These are phyloP conservation scores for Hypericum perforatum DNA, from an alignment of 345 rosid species.

Conservation along the genomic window DNA sequence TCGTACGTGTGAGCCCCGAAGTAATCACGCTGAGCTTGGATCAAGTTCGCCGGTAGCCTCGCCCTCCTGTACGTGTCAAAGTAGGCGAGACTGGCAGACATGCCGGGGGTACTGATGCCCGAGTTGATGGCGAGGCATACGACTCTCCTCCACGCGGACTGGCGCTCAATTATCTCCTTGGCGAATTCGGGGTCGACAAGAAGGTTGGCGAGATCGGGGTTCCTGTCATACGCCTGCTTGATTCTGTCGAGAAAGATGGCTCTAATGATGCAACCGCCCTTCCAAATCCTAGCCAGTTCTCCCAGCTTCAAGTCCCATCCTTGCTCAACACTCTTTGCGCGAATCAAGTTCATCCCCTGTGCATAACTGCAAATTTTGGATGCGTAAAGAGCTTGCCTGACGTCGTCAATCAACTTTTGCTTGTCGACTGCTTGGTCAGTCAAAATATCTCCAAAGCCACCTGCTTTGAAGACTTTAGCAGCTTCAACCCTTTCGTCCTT, in stretches of 20 bases:
- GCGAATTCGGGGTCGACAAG: constrained; percentile 96
- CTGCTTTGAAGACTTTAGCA: constrained; percentile 66
- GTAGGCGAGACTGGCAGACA: constrained; percentile 94
- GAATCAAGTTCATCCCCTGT: constrained; percentile 94
- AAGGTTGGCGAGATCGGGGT: constrained; percentile 74
- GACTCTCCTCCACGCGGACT: constrained; percentile 92
- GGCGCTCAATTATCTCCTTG: constrained; percentile 80
- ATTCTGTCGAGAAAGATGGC: constrained; percentile 89
- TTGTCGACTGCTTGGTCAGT: constrained; percentile 64
- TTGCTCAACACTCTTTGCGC: constrained; percentile 78
- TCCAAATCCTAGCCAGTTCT: constrained; percentile 97
- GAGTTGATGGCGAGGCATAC: constrained; percentile 80
- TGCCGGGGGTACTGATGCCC: constrained; percentile 86
- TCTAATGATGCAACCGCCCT: constrained; percentile 94
- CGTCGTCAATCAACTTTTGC: constrained; percentile 67
- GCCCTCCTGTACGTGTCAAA: constrained; percentile 81
- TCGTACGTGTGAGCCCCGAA: constrained; percentile 99
- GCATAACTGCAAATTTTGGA: constrained; percentile 95
- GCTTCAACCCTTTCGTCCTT: constrained; percentile 90
- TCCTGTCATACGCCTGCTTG: constrained; percentile 92
- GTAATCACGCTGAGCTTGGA: constrained; percentile 94
- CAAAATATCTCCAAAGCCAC: constrained; percentile 60
- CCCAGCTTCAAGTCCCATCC: constrained; percentile 87
- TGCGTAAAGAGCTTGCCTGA: constrained; percentile 85
- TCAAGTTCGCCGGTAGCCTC: constrained; percentile 83